Percentiles rank a stretch among this genome's conserved stretches.
These are phyloP conservation scores for Podospora pseudoanserina DNA, from an alignment of 495 filamentous ascomycete species.

Conservation along the genomic window DNA sequence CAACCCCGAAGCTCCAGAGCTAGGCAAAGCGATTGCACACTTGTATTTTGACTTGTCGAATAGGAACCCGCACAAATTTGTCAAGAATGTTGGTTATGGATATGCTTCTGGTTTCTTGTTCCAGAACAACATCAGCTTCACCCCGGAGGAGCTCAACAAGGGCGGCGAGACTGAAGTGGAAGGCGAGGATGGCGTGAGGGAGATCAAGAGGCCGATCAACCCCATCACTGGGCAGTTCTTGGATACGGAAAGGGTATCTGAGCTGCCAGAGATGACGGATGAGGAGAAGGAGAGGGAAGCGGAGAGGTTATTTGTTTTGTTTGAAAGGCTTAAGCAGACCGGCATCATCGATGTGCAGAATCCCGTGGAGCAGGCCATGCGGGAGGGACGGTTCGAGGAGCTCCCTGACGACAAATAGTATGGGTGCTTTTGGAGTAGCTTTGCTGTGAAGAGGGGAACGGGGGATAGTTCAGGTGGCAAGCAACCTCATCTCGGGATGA, in stretches of 20 bases:
- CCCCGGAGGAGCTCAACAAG: constrained; percentile 63
- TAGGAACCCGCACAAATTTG: constrained; percentile 66
- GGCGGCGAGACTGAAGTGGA: constrained; percentile 36
- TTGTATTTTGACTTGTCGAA: constrained; percentile 85
- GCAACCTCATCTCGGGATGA: not conserved
- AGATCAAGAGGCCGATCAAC: constrained; percentile 53
- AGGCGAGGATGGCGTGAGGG: not conserved
- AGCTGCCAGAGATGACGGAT: constrained; percentile 70
- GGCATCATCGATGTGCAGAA: constrained; percentile 83
- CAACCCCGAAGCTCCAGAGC: constrained; percentile 60
- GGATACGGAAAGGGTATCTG: constrained; percentile 59
- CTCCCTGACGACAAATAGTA: constrained; percentile 41
- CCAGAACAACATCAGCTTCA: constrained; percentile 61
- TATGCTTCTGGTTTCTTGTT: constrained; percentile 88
- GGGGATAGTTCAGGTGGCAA: not conserved
- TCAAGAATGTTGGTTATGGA: constrained; percentile 84
- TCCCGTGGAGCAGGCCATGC: constrained; percentile 70
- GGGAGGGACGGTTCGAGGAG: constrained; percentile 79
- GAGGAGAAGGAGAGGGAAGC: constrained; percentile 94
- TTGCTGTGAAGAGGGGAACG: not conserved
- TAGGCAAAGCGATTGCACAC: constrained; percentile 71
- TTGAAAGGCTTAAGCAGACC: constrained; percentile 81
- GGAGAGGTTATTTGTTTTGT: constrained; percentile 88
- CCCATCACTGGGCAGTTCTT: constrained; percentile 86
- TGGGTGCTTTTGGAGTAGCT: constrained; percentile 1